These are phyloP conservation scores for Kokia cookei DNA, from an alignment of 441 rosid genomes.

Conservation along the genomic window DNA sequence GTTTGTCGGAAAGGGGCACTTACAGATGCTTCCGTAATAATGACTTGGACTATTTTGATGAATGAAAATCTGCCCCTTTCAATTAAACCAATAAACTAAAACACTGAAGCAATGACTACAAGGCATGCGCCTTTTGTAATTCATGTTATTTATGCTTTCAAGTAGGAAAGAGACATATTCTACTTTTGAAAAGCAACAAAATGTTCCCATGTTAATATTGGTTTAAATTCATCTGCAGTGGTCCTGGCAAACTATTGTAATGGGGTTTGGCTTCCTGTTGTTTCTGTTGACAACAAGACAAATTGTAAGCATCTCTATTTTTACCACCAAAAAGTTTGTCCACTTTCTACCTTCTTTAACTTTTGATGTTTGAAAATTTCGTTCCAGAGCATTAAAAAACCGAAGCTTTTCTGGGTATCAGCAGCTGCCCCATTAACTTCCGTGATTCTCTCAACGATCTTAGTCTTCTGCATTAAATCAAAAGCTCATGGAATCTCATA, in stretches of 20 bases:
- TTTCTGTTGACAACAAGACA: conserved; percentile 75
- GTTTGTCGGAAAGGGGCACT: background rate
- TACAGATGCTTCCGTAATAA: background rate
- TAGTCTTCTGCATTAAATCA: conserved; percentile 59
- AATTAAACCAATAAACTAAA: background rate
- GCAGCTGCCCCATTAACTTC: conserved; percentile 89
- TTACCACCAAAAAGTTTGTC: background rate
- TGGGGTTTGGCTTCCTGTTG: conserved; percentile 73
- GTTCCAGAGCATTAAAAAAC: conserved; percentile 68
- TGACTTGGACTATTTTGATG: background rate
- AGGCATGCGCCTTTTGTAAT: background rate
- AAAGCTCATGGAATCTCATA: conserved; percentile 56
- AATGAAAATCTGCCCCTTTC: background rate
- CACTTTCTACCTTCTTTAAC: background rate
- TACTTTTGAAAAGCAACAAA: background rate
- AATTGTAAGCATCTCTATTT: conserved; percentile 47
- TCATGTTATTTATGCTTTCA: background rate
- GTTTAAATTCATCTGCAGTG: conserved; percentile 52
- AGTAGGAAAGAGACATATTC: background rate
- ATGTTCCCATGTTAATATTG: background rate
- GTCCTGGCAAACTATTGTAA: conserved; percentile 80
- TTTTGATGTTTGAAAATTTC: conserved; percentile 8
- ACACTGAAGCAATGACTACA: background rate
- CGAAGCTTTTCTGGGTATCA: conserved; percentile 86
- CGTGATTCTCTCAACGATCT: conserved; percentile 62